Base-by-base conservation (phyloP, 148 eudicot species). In the Chenopodium album region DNA sequence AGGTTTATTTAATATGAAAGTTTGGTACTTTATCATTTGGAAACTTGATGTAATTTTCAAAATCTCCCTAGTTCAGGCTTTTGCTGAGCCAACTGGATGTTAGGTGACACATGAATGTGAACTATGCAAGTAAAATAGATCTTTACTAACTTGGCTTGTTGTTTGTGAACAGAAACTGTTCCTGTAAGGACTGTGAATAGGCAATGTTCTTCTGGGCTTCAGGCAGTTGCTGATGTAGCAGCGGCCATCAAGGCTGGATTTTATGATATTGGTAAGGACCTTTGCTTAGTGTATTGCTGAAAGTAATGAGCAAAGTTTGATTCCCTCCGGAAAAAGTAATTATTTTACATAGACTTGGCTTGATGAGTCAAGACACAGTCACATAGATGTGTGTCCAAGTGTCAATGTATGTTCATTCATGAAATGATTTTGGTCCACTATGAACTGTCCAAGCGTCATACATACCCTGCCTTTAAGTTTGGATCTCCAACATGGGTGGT, bases 141-240 rank as follows among this genome's bases (percentile, higher is more conserved):
- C 34, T n/a, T 47, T 47, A 23, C 46, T 75, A 26, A 56, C 46
- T 76, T 11, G 23, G 20, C 28, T 70, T 64, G 48, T 50, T 7
- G 70, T 2, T 59, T 76, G 68, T 77, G 26, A 19, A 71, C 88
- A 96, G 99, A 96, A 74, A 96, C 91, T 75, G 99, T 96, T 75
- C 92, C 99, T 13, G 82, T 96, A 64, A 91, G 98, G 81, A 96
- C 98, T 29, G 99, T 96, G 78, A 96, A 96, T 78, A 92, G 98
- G 87, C 99, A 96, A 84, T 96, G 99, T 82, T 94, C 99, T 74
- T 96, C 99, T 19, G 99, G 99, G 26, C 98, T 96, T 82, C 99
- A 96, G 85, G 99, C 98, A 77, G 97, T 96, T 83, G 99, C 99
- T 76, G 99, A 96, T 90, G 99, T 96, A 60, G 99, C 98, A 84